Conservation (phyloP, 305 asterid species). For the Rubia peregrina region DNA sequence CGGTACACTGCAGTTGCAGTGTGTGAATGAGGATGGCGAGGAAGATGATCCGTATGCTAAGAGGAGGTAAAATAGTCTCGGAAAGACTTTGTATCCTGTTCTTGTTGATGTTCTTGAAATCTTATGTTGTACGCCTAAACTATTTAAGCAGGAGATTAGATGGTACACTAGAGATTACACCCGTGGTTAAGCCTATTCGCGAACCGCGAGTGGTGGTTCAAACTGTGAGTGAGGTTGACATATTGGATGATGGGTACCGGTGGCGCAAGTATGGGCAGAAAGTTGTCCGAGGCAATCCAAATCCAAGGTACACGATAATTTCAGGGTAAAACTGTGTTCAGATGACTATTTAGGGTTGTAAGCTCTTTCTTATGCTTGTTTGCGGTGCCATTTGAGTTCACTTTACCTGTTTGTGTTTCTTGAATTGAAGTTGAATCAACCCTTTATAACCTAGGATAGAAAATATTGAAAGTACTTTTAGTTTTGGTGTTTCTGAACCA, state of each 20-base stretch:
- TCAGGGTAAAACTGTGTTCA: not conserved
- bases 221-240: constrained; percentile 94
- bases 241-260: constrained; percentile 91
- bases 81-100: constrained; percentile 10
- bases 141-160: constrained; percentile 62
- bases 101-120: constrained; percentile 10
- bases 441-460: not conserved
- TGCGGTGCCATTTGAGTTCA: constrained; percentile 4
- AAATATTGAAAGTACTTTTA: not conserved
- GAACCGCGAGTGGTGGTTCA: constrained; percentile 97
- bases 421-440: not conserved
- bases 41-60: constrained; percentile 73
- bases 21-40: constrained; percentile 52
- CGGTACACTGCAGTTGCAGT: constrained; percentile 42
- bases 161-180: constrained; percentile 55
- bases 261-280: constrained; percentile 99
- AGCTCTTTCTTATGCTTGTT: not conserved
- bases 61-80: constrained; percentile 47
- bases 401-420: not conserved
- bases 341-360: not conserved
- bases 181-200: constrained; percentile 81
- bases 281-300: constrained; percentile 96
- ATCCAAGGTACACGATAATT: constrained; percentile 65
- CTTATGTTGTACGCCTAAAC: constrained; percentile 9
- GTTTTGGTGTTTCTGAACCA: not conserved